These are phyloP conservation scores for Penicillium verhagenii DNA, from an alignment of 495 filamentous ascomycete species.

Conservation along the genomic window DNA sequence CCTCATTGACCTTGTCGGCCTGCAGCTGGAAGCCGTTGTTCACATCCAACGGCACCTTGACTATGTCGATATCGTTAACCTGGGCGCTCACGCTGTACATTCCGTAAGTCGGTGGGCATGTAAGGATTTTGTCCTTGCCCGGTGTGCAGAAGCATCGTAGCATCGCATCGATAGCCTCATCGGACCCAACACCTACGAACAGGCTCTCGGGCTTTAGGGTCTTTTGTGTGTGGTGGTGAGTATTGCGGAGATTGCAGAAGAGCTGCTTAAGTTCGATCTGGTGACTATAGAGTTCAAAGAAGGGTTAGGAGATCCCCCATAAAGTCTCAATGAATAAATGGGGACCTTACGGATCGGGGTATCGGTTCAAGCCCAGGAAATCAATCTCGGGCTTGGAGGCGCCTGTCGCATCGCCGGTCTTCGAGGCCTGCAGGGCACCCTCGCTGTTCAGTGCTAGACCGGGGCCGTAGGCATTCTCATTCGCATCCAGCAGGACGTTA, in stretches of 20 bases:
- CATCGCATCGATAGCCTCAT: slow-evolving; percentile 94
- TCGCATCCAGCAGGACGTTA: slow-evolving; percentile 94
- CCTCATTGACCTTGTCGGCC: slow-evolving; percentile 61
- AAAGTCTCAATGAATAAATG: not conserved
- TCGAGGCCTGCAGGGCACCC: slow-evolving; percentile 44
- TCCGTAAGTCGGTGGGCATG: slow-evolving; percentile 94
- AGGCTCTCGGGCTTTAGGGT: slow-evolving; percentile 77
- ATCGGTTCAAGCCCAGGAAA: slow-evolving; percentile 80
- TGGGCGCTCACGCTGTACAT: slow-evolving; percentile 96
- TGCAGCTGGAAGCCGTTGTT: slow-evolving; percentile 66
- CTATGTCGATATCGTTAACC: slow-evolving; percentile 84
- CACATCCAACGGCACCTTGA: slow-evolving; percentile 75
- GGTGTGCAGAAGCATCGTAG: slow-evolving; percentile 90
- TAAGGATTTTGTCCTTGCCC: slow-evolving; percentile 83
- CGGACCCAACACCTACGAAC: slow-evolving; percentile 92
- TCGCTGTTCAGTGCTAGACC: slow-evolving; percentile 51
- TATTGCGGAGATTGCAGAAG: slow-evolving; percentile 86
- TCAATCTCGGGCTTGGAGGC: slow-evolving; percentile 54
- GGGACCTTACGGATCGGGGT: slow-evolving; percentile 78
- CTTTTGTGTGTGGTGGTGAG: slow-evolving; percentile 72
- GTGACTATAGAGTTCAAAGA: slow-evolving; percentile 52
- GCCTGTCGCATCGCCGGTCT: slow-evolving; percentile 34
- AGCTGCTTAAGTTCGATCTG: slow-evolving; percentile 80
- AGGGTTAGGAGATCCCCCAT: not conserved
- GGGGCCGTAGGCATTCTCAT: slow-evolving; percentile 95